Conservation (phyloP, 2,329 filamentous ascomycete species). For the Periconia digitata region DNA sequence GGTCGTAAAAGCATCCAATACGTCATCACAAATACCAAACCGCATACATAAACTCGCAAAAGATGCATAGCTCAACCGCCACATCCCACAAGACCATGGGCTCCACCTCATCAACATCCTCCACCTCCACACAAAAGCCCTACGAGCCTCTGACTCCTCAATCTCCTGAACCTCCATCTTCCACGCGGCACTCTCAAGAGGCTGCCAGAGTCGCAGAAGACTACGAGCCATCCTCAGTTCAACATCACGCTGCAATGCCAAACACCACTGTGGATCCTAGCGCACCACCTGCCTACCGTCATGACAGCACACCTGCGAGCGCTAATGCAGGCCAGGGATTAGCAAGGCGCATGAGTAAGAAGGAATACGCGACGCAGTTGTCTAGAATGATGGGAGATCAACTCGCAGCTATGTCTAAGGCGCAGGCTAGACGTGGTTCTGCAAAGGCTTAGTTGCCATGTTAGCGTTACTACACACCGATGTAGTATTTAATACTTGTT, state of each 20-base stretch:
- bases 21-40: no score
- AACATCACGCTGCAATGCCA: background rate
- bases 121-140: no score
- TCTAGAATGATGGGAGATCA: conserved; percentile 9
- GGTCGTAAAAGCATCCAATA: background rate
- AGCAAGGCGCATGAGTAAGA: background rate
- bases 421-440: no score
- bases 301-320: no score
- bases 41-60: no score
- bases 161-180: background rate
- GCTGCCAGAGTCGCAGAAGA: no score
- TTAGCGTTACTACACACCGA: no score
- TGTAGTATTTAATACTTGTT: no score
- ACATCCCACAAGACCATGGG: no score
- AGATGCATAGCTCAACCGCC: background rate
- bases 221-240: background rate
- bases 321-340: background rate
- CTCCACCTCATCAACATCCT: background rate
- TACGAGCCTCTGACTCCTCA: background rate
- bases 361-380: conserved; percentile 11
- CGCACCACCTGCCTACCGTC: background rate
- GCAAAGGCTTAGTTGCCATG: no score
- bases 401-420: no score
- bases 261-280: background rate
- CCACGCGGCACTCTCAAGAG: no score